Evolutionary conservation across 31 red algal genomes (phyloP).

Genomic region (Bonnemaisonia californica): DNA sequence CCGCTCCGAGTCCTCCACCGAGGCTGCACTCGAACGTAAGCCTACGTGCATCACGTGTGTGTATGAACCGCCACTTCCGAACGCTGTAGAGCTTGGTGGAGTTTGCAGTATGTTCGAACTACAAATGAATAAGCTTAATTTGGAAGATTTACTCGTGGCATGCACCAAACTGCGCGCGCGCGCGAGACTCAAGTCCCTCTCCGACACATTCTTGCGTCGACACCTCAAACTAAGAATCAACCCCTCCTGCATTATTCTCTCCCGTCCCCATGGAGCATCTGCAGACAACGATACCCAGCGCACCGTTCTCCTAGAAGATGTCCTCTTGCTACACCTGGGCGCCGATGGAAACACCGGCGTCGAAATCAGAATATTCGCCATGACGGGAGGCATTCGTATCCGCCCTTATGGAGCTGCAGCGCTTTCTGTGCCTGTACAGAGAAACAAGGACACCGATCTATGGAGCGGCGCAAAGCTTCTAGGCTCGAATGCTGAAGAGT

Average conservation of each 20-base stretch:
- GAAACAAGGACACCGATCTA: conserved; percentile 39
- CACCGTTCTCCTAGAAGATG: conserved; percentile 6
- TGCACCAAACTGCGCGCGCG: conserved; percentile 40
- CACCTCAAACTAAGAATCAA: conserved; percentile 31
- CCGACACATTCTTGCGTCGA: conserved; percentile 34
- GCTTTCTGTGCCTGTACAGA: conserved; percentile 34
- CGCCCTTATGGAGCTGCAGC: conserved; percentile 66
- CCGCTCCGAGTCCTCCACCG: conserved; percentile 4
- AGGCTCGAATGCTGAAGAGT: conserved; percentile 40
- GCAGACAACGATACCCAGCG: not conserved
- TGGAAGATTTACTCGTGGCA: conserved; percentile 51
- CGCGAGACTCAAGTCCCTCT: conserved; percentile 33
- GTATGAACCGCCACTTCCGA: conserved; percentile 60
- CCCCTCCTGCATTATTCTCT: conserved; percentile 39
- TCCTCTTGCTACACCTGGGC: conserved; percentile 27
- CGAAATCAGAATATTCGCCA: conserved; percentile 39
- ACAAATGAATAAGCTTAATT: conserved; percentile 45
- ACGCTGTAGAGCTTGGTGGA: conserved; percentile 40
- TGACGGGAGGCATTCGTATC: conserved; percentile 66
- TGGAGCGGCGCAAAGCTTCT: conserved; percentile 62
- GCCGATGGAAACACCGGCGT: conserved; percentile 44
- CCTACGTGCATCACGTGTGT: conserved; percentile 35
- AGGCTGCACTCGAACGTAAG: conserved; percentile 3
- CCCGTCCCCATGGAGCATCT: conserved; percentile 4
- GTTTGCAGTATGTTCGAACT: conserved; percentile 38